These are phyloP conservation scores for Boletus reticulatus DNA, from an alignment of 768 basidiomycete species.

Conservation along the genomic window DNA sequence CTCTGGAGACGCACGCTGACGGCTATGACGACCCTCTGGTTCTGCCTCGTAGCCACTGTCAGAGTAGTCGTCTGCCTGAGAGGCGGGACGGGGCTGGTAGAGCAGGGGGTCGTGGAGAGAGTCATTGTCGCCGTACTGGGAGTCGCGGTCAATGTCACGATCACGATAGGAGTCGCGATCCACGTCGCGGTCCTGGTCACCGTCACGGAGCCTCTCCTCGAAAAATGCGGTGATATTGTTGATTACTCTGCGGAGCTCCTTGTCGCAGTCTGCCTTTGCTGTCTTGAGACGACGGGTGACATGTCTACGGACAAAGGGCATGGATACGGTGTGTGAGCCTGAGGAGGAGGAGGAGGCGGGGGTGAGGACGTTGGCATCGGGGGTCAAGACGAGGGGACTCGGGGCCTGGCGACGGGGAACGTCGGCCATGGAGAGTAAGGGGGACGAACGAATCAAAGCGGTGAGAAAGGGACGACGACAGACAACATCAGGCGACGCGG, in stretches of 20 bases:
- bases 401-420: conserved; percentile 53
- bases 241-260: conserved; percentile 91
- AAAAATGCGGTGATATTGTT: conserved; percentile 93
- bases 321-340: conserved; percentile 75
- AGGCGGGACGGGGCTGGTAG: conserved; percentile 52
- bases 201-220: conserved; percentile 83
- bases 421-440: conserved; percentile 24
- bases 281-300: conserved; percentile 90
- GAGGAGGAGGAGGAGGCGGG: conserved; percentile 34
- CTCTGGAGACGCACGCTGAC: conserved; percentile 71
- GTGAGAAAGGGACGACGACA: background rate
- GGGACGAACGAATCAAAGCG: background rate
- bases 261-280: conserved; percentile 96
- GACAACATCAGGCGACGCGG: conserved; percentile 8
- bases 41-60: conserved; percentile 86
- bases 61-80: conserved; percentile 71
- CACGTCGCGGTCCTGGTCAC: conserved; percentile 59
- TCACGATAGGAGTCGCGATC: conserved; percentile 56
- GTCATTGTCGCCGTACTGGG: conserved; percentile 54
- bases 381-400: conserved; percentile 78
- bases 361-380: conserved; percentile 41
- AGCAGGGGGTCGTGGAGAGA: conserved; percentile 59
- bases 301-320: conserved; percentile 91
- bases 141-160: conserved; percentile 56
- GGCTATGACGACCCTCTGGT: conserved; percentile 54